Conservation (phyloP, 2,329 filamentous ascomycete genomes). For the Mycogone perniciosa region DNA sequence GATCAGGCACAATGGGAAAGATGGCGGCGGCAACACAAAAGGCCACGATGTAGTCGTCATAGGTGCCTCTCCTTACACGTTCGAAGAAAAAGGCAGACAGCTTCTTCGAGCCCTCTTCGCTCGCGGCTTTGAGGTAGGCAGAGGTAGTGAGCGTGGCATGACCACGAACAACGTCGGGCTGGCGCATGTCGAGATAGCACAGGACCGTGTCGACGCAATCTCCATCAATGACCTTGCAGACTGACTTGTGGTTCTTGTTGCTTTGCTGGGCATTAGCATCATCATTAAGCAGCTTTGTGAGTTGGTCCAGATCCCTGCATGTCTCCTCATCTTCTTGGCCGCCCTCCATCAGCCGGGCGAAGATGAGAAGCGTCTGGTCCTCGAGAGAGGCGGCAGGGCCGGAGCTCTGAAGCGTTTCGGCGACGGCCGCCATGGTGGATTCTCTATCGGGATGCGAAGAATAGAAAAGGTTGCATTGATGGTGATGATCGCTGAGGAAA, state of each 20-base stretch:
- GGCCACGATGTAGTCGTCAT: slow-evolving; percentile 82
- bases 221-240: slow-evolving; percentile 59
- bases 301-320: slow-evolving; percentile 49
- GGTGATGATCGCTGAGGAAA: background rate
- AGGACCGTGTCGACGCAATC: slow-evolving; percentile 80
- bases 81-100: slow-evolving; percentile 70
- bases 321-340: slow-evolving; percentile 75
- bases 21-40: slow-evolving; percentile 88
- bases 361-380: slow-evolving; percentile 67
- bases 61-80: slow-evolving; percentile 65
- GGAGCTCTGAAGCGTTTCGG: slow-evolving; percentile 26
- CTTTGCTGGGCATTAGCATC: slow-evolving; percentile 42
- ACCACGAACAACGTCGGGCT: slow-evolving; percentile 64
- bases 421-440: slow-evolving; percentile 23
- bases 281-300: slow-evolving; percentile 54
- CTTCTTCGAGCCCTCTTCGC: slow-evolving; percentile 61
- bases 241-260: slow-evolving; percentile 38
- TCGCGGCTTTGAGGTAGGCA: slow-evolving; percentile 73
- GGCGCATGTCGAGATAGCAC: slow-evolving; percentile 78
- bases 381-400: slow-evolving; percentile 35
- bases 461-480: background rate
- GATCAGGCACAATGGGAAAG: slow-evolving; percentile 76
- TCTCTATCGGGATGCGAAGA: background rate
- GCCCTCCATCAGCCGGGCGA: slow-evolving; percentile 86
- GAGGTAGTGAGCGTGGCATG: slow-evolving; percentile 78